Percentiles rank a stretch among this genome's conserved stretches.
Evolutionary conservation across 2,329 filamentous ascomycete genomes (phyloP).

Genomic region (Cadophora gregata): DNA sequence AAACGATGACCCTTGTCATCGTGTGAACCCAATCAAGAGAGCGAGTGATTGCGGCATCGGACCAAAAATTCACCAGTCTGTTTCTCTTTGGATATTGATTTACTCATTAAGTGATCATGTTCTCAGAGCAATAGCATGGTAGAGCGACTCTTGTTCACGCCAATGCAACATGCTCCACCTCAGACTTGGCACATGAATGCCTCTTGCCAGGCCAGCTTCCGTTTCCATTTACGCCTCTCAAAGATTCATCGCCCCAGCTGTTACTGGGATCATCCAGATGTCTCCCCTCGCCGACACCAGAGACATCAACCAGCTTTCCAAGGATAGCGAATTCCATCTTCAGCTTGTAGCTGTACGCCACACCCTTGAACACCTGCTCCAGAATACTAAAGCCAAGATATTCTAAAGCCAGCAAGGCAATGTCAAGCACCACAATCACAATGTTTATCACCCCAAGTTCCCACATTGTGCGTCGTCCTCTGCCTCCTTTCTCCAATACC

Average conservation of each 20-base stretch:
- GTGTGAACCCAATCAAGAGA: background rate
- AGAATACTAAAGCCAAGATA: constrained; percentile 47
- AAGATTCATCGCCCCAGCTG: background rate
- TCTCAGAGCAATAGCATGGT: background rate
- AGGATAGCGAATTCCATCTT: constrained; percentile 57
- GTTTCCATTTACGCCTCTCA: background rate
- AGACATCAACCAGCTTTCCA: constrained; percentile 13
- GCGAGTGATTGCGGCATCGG: background rate
- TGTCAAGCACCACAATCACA: constrained; percentile 52
- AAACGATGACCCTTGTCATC: background rate
- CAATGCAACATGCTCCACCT: background rate
- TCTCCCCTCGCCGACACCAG: background rate
- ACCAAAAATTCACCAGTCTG: too few relatives aligned
- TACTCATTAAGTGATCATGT: background rate
- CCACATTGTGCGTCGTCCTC: constrained; percentile 45
- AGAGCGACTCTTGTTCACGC: background rate
- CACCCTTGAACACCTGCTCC: constrained; percentile 48
- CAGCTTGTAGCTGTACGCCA: constrained; percentile 50
- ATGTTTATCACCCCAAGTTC: constrained; percentile 52
- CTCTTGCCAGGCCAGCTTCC: background rate
- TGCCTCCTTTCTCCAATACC: constrained; percentile 17
- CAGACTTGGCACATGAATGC: background rate
- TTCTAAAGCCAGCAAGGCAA: constrained; percentile 47
- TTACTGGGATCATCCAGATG: background rate
- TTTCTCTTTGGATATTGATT: background rate